phyloP scores from a whole-genome alignment of 306 rosid species.

The Pyrus bretschneideri region DNA sequence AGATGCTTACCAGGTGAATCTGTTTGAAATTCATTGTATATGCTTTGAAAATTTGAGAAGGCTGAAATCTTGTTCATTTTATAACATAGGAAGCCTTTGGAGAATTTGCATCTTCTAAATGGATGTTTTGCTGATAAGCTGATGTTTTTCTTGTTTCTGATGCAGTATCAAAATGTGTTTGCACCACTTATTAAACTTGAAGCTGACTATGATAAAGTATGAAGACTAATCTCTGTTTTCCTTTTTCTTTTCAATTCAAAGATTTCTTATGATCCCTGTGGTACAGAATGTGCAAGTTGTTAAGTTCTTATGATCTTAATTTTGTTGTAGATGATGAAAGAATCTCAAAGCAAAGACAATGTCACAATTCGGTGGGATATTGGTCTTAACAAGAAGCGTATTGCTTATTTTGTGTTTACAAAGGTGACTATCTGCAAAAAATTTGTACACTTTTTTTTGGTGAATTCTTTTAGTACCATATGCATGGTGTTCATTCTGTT shows the following conservation, averaged over 20 bases:
- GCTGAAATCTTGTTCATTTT: not conserved
- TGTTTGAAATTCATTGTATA: conserved; percentile 5
- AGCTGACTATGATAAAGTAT: conserved; percentile 98
- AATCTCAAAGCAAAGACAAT: conserved; percentile 98
- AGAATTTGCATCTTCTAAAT: not conserved
- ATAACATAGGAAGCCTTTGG: not conserved
- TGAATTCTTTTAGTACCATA: not conserved
- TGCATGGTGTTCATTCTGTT: not conserved
- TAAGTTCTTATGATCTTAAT: conserved; percentile 13
- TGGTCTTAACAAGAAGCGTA: conserved; percentile 96
- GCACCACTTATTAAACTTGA: conserved; percentile 99
- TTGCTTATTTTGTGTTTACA: conserved; percentile 95
- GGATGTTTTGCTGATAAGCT: conserved; percentile 15
- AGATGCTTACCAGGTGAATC: conserved; percentile 94
- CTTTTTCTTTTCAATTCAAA: not conserved
- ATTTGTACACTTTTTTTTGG: not conserved
- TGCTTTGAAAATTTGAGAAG: not conserved
- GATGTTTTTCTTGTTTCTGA: conserved; percentile 17
- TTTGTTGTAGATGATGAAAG: conserved; percentile 89
- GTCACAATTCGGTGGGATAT: conserved; percentile 93
- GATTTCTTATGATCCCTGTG: not conserved
- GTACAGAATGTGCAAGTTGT: not conserved
- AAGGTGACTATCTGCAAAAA: conserved; percentile 41
- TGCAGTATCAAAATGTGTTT: conserved; percentile 98
- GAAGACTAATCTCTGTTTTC: not conserved